A percentile compares a stretch with the other conserved stretches of the same genome.
Evolutionary conservation across 345 rosid species (phyloP).

Genomic region (Pugionium dolabratum): DNA sequence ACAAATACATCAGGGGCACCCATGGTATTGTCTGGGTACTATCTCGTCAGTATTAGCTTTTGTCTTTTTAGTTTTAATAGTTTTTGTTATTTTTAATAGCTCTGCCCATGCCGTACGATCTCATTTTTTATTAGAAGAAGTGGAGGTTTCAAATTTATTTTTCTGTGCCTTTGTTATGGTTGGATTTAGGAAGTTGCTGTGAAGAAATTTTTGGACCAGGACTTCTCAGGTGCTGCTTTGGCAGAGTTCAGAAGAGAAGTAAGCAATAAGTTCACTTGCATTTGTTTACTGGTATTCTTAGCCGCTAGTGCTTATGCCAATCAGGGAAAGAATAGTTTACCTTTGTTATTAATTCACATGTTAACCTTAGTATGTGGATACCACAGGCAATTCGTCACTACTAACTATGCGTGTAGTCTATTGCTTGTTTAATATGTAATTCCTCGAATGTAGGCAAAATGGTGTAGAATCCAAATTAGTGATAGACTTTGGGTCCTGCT

Average conservation of each 20-base stretch:
- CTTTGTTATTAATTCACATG: slow-evolving; percentile 8
- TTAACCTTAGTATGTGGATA: slow-evolving; percentile 11
- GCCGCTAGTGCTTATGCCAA: slow-evolving; percentile 14
- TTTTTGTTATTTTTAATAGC: background rate
- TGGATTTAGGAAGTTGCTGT: slow-evolving; percentile 93
- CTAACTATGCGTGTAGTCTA: background rate
- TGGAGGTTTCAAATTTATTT: slow-evolving; percentile 21
- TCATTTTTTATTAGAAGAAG: background rate
- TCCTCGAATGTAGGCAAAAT: background rate
- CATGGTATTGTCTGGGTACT: background rate
- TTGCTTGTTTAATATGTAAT: slow-evolving; percentile 1
- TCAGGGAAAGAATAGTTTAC: slow-evolving; percentile 12
- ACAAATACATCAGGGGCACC: slow-evolving; percentile 4
- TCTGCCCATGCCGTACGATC: slow-evolving; percentile 12
- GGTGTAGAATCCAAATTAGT: slow-evolving; percentile 6
- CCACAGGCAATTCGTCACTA: background rate
- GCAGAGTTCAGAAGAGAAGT: slow-evolving; percentile 98
- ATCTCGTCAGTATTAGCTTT: slow-evolving; percentile 8
- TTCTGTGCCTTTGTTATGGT: slow-evolving; percentile 41
- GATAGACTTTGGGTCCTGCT: background rate
- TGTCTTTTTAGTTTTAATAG: background rate
- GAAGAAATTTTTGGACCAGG: slow-evolving; percentile 99
- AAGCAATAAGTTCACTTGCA: slow-evolving; percentile 45
- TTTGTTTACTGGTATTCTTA: slow-evolving; percentile 15
- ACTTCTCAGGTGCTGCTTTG: slow-evolving; percentile 96